These are phyloP conservation scores for Phialocephala subalpina DNA, from an alignment of 2,329 filamentous ascomycete genomes.

Conservation along the genomic window DNA sequence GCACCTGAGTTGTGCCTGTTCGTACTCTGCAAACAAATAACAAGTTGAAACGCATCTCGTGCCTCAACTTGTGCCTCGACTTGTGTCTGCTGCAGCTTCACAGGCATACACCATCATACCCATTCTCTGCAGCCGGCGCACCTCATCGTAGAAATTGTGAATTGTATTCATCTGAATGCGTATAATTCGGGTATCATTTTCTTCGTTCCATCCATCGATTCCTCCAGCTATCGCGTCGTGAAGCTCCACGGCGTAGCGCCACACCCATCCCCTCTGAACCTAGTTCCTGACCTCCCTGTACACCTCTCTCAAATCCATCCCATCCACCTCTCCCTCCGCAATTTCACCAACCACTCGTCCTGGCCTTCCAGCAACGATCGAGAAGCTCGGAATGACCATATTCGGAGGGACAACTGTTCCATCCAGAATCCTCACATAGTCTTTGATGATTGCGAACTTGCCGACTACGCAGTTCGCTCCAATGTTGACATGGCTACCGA, in stretches of 20 bases:
- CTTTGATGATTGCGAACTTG: constrained; percentile 91
- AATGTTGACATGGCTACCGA: constrained; percentile 88
- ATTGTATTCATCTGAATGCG: neutral
- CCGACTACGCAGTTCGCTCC: constrained; percentile 80
- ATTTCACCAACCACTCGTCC: constrained; percentile 84
- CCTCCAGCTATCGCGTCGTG: neutral
- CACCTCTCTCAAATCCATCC: constrained; percentile 69
- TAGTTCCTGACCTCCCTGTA: constrained; percentile 70
- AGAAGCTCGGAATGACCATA: constrained; percentile 93
- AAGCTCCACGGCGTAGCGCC: too few relatives aligned
- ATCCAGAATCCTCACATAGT: constrained; percentile 88
- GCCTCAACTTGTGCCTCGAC: too few relatives aligned
- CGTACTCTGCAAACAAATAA: too few relatives aligned
- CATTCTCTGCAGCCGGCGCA: too few relatives aligned
- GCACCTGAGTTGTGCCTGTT: too few relatives aligned
- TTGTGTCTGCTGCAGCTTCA: too few relatives aligned
- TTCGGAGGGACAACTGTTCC: constrained; percentile 83
- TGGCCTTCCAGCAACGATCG: constrained; percentile 85
- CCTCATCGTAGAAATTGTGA: too few relatives aligned
- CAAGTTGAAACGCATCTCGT: too few relatives aligned
- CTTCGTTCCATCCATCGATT: neutral
- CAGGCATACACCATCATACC: too few relatives aligned
- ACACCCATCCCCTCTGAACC: neutral
- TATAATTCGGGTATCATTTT: neutral
- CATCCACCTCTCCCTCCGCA: constrained; percentile 72